A percentile compares a stretch with the other conserved stretches of the same genome.
These are phyloP conservation scores for Yamadazyma sp. DNA, from an alignment of 1,139 yeast species.

Conservation along the genomic window DNA sequence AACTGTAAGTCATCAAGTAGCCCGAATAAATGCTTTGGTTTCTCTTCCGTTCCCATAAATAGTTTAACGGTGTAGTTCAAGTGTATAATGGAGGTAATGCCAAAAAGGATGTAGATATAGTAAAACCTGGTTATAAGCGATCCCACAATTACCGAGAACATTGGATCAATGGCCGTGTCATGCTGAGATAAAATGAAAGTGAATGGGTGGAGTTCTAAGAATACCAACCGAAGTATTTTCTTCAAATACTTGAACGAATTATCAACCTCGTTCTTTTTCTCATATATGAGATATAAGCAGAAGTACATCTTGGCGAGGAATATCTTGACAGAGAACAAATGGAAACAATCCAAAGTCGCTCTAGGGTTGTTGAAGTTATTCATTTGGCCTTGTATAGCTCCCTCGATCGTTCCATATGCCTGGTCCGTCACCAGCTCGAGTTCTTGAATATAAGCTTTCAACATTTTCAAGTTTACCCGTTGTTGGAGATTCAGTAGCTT, in stretches of 20 bases:
- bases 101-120: conserved; percentile 12
- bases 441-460: not conserved
- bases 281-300: conserved; percentile 26
- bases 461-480: conserved; percentile 1
- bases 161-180: conserved; percentile 8
- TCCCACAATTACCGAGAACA: conserved; percentile 12
- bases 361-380: not conserved
- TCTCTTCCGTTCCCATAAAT: conserved; percentile 11
- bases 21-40: conserved; percentile 11
- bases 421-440: not conserved
- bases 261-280: conserved; percentile 18
- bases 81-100: conserved; percentile 11
- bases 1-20: conserved; percentile 6
- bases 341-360: not conserved
- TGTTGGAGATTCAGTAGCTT: not conserved
- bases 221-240: conserved; percentile 19
- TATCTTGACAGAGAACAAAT: conserved; percentile 16
- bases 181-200: conserved; percentile 7
- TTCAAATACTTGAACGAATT: conserved; percentile 26
- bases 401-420: not conserved
- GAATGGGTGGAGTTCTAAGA: conserved; percentile 21
- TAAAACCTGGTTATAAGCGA: conserved; percentile 13
- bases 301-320: conserved; percentile 22
- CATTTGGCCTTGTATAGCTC: not conserved
- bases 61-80: conserved; percentile 12